Evolutionary conservation across 305 asterid species (phyloP).

Genomic region (Ilex paraguariensis): DNA sequence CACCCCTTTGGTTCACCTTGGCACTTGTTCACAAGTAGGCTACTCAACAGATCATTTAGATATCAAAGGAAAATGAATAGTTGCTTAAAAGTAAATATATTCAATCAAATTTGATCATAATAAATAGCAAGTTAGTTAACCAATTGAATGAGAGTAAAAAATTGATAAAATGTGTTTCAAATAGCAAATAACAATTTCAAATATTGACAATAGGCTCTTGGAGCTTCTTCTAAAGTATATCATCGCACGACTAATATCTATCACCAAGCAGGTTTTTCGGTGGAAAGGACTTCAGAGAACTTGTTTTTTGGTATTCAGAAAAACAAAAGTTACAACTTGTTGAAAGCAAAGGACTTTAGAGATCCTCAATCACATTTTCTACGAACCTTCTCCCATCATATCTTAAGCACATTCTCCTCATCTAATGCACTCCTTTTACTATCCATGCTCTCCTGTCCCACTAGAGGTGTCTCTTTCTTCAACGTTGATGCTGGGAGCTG

Average conservation of each 20-base stretch:
- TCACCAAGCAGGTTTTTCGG: constrained; percentile 51
- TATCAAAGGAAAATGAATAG: no score
- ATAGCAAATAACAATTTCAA: no score
- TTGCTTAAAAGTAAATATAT: no score
- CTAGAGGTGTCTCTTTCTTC: constrained; percentile 25
- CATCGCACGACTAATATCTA: constrained; percentile 66
- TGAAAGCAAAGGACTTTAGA: constrained; percentile 73
- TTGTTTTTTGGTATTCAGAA: constrained; percentile 29
- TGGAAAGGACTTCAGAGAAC: no score
- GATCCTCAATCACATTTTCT: constrained; percentile 64
- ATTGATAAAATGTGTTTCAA: no score
- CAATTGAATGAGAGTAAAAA: no score
- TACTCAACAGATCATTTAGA: no score
- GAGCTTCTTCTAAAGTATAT: constrained; percentile 69
- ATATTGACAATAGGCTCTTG: constrained; percentile 19
- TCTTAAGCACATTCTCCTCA: constrained; percentile 64
- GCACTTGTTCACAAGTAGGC: no score
- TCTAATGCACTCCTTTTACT: constrained; percentile 36
- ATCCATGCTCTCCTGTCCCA: constrained; percentile 17
- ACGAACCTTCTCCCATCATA: constrained; percentile 76
- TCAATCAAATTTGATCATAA: no score
- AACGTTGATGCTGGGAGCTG: constrained; percentile 26
- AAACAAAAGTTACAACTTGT: constrained; percentile 38
- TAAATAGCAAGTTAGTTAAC: no score
- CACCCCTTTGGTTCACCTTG: no score